A percentile compares a stretch with the other conserved stretches of the same genome.
These are phyloP conservation scores for Pseudoperonospora humuli DNA, from an alignment of 352 stramenopile species.

Conservation along the genomic window DNA sequence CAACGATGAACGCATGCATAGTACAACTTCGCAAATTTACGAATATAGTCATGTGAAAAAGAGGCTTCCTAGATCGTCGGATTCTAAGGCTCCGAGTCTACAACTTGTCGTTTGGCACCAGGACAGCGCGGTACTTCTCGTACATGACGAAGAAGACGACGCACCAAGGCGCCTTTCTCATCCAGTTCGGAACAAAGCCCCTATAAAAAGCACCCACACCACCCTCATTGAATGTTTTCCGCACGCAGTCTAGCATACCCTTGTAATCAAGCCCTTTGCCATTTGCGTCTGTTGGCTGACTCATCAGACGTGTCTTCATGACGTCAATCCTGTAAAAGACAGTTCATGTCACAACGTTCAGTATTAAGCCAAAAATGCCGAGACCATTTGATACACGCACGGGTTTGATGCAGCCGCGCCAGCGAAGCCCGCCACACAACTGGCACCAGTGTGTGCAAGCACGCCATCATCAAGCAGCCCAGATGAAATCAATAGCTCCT, in stretches of 20 bases:
- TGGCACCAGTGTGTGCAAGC: constrained; percentile 64
- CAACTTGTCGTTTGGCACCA: constrained; percentile 24
- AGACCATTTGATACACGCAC: constrained; percentile 22
- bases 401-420: constrained; percentile 67
- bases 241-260: constrained; percentile 64
- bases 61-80: no score
- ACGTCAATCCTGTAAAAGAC: constrained; percentile 55
- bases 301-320: constrained; percentile 82
- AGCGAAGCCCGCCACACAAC: constrained; percentile 68
- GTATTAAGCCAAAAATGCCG: constrained; percentile 2
- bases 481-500: constrained; percentile 61
- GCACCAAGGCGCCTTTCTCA: constrained; percentile 82
- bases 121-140: constrained; percentile 56
- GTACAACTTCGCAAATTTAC: no score
- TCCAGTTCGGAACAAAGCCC: constrained; percentile 83
- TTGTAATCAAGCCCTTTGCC: constrained; percentile 53
- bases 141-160: constrained; percentile 85
- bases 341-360: neutral
- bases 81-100: no score
- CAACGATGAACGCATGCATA: no score
- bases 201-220: constrained; percentile 72
- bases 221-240: constrained; percentile 62
- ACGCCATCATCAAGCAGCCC: constrained; percentile 54
- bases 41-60: no score
- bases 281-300: constrained; percentile 48